These are phyloP conservation scores for Gigaspora rosea DNA, from an alignment of 192 early-diverging fungal species.

Conservation along the genomic window DNA sequence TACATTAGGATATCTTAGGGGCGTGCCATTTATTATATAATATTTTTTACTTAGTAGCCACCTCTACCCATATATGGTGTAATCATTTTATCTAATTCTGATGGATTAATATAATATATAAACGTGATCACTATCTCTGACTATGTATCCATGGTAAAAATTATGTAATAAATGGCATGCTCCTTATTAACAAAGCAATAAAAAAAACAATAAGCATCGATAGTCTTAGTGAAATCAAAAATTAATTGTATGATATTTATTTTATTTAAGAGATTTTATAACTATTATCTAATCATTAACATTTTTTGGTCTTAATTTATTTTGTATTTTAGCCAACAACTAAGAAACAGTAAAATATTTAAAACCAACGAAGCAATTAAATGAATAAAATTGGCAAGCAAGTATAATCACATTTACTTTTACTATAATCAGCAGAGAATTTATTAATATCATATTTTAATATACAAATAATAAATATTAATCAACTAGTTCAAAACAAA, in stretches of 20 bases:
- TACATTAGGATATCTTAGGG: too few relatives aligned
- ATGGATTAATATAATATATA: too few relatives aligned
- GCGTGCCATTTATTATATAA: too few relatives aligned
- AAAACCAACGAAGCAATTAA: not conserved
- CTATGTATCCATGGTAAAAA: too few relatives aligned
- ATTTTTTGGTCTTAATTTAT: not conserved
- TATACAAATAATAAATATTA: not conserved
- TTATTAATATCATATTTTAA: not conserved
- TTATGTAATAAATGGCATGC: too few relatives aligned
- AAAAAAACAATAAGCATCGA: not conserved
- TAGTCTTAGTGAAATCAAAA: not conserved
- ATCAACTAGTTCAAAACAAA: not conserved
- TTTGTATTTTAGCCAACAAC: not conserved
- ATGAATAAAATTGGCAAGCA: not conserved
- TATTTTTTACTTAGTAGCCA: too few relatives aligned
- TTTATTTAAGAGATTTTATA: not conserved
- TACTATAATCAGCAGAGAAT: not conserved
- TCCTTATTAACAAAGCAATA: not conserved
- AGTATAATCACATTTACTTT: not conserved
- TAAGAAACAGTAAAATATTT: not conserved
- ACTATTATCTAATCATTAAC: not conserved
- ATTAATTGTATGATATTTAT: not conserved
- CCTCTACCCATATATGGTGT: too few relatives aligned
- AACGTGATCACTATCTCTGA: too few relatives aligned
- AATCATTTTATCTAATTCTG: too few relatives aligned